Evolutionary conservation across 1,284 basidiomycete species (phyloP).

Genomic region (Boletus calvinii): DNA sequence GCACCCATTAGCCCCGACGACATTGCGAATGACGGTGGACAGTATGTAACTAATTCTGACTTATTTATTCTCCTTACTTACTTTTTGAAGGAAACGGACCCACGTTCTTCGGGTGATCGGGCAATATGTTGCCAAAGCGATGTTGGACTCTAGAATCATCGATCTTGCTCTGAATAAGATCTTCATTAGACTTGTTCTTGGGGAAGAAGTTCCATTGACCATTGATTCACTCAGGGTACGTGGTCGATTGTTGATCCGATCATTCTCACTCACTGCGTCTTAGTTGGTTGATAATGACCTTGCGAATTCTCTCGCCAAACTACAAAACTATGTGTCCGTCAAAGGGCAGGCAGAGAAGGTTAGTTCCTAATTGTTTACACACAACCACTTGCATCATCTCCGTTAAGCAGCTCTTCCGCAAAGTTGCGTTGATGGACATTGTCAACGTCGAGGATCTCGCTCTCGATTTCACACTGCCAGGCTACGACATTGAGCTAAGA

Average conservation of each 20-base stretch:
- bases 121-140: conserved; percentile 96
- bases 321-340: conserved; percentile 59
- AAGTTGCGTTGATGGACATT: conserved; percentile 55
- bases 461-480: conserved; percentile 95
- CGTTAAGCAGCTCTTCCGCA: conserved; percentile 46
- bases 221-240: conserved; percentile 78
- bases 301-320: conserved; percentile 81
- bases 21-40: conserved; percentile 64
- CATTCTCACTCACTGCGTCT: conserved; percentile 13
- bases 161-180: conserved; percentile 93
- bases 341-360: conserved; percentile 56
- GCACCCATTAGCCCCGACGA: conserved; percentile 72
- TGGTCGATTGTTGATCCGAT: conserved; percentile 9
- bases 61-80: conserved; percentile 1
- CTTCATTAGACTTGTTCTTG: conserved; percentile 87
- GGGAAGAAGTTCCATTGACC: conserved; percentile 80
- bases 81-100: conserved; percentile 60
- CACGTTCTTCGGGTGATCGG: conserved; percentile 90
- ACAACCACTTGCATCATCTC: background rate
- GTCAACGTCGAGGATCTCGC: conserved; percentile 84
- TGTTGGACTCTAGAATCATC: conserved; percentile 96
- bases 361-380: conserved; percentile 10
- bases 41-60: conserved; percentile 47
- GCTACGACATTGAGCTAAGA: conserved; percentile 89
- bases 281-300: conserved; percentile 82